Percentiles rank a stretch among this genome's conserved stretches.
Evolutionary conservation across 129 eudicot genomes (phyloP).

Genomic region (Tagetes patula): DNA sequence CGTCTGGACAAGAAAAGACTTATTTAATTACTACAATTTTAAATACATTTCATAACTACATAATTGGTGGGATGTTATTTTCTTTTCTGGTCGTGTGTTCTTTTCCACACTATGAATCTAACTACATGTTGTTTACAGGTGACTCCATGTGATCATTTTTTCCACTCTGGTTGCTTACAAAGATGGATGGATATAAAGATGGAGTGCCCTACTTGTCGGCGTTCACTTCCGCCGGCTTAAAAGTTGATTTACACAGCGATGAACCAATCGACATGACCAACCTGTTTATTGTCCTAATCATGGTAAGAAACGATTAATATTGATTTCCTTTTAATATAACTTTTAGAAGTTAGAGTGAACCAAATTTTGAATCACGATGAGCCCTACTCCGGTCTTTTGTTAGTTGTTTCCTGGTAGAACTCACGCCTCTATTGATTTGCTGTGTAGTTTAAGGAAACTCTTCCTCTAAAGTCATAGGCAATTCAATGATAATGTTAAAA

Average conservation of each 20-base stretch:
- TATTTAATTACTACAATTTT: neutral
- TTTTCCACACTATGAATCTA: neutral
- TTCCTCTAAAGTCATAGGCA: neutral
- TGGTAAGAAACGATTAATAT: constrained; percentile 8
- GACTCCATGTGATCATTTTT: constrained; percentile 97
- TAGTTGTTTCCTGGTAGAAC: neutral
- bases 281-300: constrained; percentile 23
- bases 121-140: constrained; percentile 45
- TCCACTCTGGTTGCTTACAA: constrained; percentile 95
- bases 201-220: constrained; percentile 99
- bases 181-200: constrained; percentile 99
- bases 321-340: neutral
- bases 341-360: neutral
- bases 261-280: constrained; percentile 31
- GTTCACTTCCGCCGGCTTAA: constrained; percentile 95
- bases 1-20: neutral
- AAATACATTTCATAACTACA: neutral
- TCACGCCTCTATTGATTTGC: neutral
- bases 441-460: neutral
- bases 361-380: no score
- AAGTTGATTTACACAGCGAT: constrained; percentile 13
- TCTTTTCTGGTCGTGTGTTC: no score
- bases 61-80: no score
- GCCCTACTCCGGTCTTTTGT: neutral
- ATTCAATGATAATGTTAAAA: no score